A percentile compares a stretch with the other conserved stretches of the same genome.
These are phyloP conservation scores for Aschersonia sp. DNA, from an alignment of 2,329 filamentous ascomycete species.

Conservation along the genomic window DNA sequence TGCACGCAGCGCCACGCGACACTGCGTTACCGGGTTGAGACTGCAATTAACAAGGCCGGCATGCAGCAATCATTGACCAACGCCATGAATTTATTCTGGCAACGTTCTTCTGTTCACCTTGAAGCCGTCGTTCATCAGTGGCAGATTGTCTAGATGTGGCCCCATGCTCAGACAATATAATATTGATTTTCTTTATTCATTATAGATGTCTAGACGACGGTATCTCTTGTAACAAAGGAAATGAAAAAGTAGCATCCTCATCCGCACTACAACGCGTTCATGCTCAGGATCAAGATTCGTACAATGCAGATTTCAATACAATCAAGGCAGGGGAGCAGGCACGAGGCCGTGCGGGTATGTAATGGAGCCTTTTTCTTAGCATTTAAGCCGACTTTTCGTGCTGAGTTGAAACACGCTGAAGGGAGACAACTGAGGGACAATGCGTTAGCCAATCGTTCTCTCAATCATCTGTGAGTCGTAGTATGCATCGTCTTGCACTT, in stretches of 20 bases:
- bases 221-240: constrained; percentile 16
- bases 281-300: constrained; percentile 19
- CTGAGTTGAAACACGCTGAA: constrained; percentile 82
- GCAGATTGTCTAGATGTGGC: not conserved
- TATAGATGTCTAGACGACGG: constrained; percentile 24
- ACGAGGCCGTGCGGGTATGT: constrained; percentile 22
- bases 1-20: too few species aligned
- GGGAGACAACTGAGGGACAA: constrained; percentile 53
- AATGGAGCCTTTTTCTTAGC: constrained; percentile 10
- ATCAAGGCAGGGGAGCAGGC: constrained; percentile 22
- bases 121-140: too few species aligned
- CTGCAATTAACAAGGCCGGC: too few species aligned
- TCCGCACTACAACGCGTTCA: constrained; percentile 18
- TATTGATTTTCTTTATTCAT: constrained; percentile 17
- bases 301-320: constrained; percentile 21
- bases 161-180: not conserved
- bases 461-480: too few species aligned
- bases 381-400: constrained; percentile 73
- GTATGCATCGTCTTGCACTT: constrained; percentile 24
- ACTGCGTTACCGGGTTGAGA: too few species aligned
- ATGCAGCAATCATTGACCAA: too few species aligned
- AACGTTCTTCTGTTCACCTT: too few species aligned
- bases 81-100: too few species aligned
- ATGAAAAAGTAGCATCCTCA: constrained; percentile 21
- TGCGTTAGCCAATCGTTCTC: constrained; percentile 30